phyloP scores from a whole-genome alignment of 257 asterid species.

The Pogostemon cablin region DNA sequence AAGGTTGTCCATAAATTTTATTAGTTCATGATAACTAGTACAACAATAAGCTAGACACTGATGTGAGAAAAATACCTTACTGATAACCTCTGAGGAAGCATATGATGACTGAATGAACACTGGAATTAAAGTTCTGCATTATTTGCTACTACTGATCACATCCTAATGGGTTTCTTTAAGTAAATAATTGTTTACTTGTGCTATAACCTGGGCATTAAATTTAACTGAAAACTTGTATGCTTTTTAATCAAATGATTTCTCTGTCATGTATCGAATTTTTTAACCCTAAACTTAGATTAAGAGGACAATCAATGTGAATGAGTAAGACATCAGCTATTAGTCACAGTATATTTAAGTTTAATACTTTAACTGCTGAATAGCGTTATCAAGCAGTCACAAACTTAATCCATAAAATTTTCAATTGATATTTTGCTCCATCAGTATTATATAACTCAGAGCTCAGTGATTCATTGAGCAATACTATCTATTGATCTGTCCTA shows the following conservation, averaged over 20 bases:
- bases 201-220: background rate
- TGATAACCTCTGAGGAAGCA: background rate
- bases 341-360: slow-evolving; percentile 1
- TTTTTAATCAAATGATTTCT: background rate
- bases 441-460: slow-evolving; percentile 16
- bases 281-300: slow-evolving; percentile 16
- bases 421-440: slow-evolving; percentile 20
- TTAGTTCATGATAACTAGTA: slow-evolving; percentile 20
- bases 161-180: slow-evolving; percentile 10
- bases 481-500: slow-evolving; percentile 28
- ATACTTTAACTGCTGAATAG: slow-evolving; percentile 4
- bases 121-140: no score
- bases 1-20: slow-evolving; percentile 51
- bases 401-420: slow-evolving; percentile 5
- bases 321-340: slow-evolving; percentile 20
- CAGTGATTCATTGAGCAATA: background rate
- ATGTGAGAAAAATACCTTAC: slow-evolving; percentile 14
- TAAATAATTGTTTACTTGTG: slow-evolving; percentile 4
- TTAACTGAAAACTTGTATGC: slow-evolving; percentile 12
- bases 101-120: no score
- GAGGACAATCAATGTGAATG: slow-evolving; percentile 15
- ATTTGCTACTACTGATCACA: slow-evolving; percentile 10
- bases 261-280: slow-evolving; percentile 1
- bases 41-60: background rate
- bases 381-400: slow-evolving; percentile 10